Evolutionary conservation across 441 rosid genomes (phyloP).

Genomic region (Breynia disticha): DNA sequence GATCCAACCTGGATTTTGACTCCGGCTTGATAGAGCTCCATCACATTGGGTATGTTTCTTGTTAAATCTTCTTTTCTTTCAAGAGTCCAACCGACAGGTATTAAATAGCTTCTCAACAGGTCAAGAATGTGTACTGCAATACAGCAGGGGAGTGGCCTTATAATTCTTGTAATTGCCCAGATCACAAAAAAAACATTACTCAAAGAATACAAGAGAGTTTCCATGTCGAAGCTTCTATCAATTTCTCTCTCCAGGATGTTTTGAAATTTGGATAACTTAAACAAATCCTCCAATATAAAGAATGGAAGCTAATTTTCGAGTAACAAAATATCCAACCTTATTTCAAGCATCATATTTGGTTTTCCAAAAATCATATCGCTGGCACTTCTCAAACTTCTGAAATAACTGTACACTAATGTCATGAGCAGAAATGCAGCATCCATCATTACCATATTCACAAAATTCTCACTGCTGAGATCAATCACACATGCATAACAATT

Average conservation of each 20-base stretch:
- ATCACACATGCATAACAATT: not conserved
- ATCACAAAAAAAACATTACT: not conserved
- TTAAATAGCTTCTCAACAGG: not conserved
- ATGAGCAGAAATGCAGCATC: not conserved
- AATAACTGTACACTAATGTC: not conserved
- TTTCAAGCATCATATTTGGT: not conserved
- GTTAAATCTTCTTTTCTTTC: not conserved
- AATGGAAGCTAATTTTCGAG: conserved; percentile 1
- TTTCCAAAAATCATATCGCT: not conserved
- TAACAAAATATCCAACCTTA: not conserved
- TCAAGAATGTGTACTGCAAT: not conserved
- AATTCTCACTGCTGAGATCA: not conserved
- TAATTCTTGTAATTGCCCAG: not conserved
- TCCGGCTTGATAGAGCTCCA: conserved; percentile 6
- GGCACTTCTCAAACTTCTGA: not conserved
- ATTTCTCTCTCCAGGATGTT: not conserved
- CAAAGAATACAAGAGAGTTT: not conserved
- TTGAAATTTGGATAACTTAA: not conserved
- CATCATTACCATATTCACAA: not conserved
- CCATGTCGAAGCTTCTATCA: not conserved
- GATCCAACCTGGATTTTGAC: not conserved
- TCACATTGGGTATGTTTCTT: not conserved
- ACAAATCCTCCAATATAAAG: not conserved
- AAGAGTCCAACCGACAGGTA: not conserved
- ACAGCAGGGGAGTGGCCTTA: too few species aligned